Conservation (phyloP, 352 stramenopile species). For the Phytophthora litchii region DNA sequence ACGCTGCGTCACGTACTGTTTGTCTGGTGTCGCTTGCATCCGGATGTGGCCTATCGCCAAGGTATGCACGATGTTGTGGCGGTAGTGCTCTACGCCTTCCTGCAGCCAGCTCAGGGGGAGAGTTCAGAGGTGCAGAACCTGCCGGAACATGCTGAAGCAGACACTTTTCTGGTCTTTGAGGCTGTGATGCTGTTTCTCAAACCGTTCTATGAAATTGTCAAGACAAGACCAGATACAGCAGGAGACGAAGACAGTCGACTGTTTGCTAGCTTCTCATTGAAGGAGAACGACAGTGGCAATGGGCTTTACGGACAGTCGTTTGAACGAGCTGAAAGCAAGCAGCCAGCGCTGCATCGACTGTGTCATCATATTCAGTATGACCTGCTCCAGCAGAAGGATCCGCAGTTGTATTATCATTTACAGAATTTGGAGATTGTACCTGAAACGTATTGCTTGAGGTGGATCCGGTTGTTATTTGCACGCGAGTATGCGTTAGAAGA, state of each 20-base stretch:
- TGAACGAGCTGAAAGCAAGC: conserved; percentile 7
- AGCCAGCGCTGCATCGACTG: conserved; percentile 64
- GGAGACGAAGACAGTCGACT: conserved; percentile 6
- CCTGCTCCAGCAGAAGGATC: conserved; percentile 75
- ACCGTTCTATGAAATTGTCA: conserved; percentile 76
- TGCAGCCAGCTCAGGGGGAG: conserved; percentile 16
- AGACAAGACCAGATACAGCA: conserved; percentile 28
- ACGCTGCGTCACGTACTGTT: conserved; percentile 81
- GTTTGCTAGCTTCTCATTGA: conserved; percentile 31
- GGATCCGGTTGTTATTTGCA: conserved; percentile 81
- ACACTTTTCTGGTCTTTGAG: conserved; percentile 80
- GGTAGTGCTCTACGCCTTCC: conserved; percentile 78
- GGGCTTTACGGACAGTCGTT: conserved; percentile 35
- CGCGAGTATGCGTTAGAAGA: conserved; percentile 75
- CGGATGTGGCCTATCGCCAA: conserved; percentile 84
- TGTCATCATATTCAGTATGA: conserved; percentile 82
- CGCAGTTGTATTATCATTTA: conserved; percentile 82
- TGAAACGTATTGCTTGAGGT: conserved; percentile 83
- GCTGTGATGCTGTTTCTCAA: conserved; percentile 81
- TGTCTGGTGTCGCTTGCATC: conserved; percentile 82
- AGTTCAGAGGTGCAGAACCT: conserved; percentile 22
- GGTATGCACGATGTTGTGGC: conserved; percentile 87
- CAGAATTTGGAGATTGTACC: conserved; percentile 82
- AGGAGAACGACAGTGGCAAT: conserved; percentile 27
- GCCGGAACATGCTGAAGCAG: conserved; percentile 53